Evolutionary conservation across 2,329 filamentous ascomycete species (phyloP).

Genomic region (Fusarium sp.): DNA sequence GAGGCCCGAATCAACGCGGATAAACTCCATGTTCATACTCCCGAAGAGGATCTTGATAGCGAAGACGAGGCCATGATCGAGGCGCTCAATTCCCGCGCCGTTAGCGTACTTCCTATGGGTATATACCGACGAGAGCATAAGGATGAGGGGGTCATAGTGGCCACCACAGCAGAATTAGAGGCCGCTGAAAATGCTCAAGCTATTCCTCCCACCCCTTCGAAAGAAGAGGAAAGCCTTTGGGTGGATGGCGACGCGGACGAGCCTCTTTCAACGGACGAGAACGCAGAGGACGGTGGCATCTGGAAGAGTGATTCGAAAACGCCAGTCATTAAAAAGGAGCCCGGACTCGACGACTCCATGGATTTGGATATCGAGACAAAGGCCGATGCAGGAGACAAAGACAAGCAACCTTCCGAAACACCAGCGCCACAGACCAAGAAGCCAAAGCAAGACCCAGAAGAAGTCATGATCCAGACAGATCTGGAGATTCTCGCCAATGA

Average conservation of each 20-base stretch:
- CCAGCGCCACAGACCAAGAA: conserved; percentile 43
- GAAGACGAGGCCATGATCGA: conserved; percentile 55
- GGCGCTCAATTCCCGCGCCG: conserved; percentile 45
- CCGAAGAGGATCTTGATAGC: conserved; percentile 56
- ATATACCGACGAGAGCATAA: conserved; percentile 65
- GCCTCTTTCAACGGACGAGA: conserved; percentile 39
- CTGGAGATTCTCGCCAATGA: conserved; percentile 55
- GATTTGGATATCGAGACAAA: conserved; percentile 52
- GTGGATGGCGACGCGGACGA: conserved; percentile 50
- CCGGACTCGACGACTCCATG: conserved; percentile 53
- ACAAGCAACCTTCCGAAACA: conserved; percentile 38
- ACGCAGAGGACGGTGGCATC: conserved; percentile 51
- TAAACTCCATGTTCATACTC: conserved; percentile 57
- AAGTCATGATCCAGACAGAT: conserved; percentile 51
- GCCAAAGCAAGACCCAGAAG: conserved; percentile 50
- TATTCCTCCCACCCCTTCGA: conserved; percentile 30
- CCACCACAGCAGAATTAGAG: conserved; percentile 66
- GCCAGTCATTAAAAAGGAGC: conserved; percentile 56
- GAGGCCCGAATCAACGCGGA: conserved; percentile 66
- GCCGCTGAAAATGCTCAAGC: conserved; percentile 58
- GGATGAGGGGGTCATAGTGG: conserved; percentile 62
- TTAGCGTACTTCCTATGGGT: conserved; percentile 61
- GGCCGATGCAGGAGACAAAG: conserved; percentile 30
- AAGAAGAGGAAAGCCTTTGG: conserved; percentile 58
- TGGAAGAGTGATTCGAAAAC: conserved; percentile 55